phyloP scores from a whole-genome alignment of 75 land plant species.

The Chamaecyparis obtusa region DNA sequence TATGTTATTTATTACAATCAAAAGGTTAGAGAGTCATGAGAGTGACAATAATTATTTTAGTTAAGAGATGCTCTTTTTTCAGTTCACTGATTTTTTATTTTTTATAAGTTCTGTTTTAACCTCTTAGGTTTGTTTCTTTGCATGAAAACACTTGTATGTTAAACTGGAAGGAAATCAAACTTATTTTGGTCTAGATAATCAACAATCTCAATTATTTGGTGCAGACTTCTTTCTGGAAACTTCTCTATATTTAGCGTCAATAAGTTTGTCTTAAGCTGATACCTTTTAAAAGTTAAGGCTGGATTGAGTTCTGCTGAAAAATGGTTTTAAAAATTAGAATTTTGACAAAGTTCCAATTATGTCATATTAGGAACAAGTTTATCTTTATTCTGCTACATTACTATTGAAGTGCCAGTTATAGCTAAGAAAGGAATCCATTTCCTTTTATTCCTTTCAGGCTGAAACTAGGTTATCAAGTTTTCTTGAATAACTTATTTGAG shows the following conservation, averaged over 20 bases:
- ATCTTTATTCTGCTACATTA: background rate
- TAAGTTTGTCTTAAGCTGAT: background rate
- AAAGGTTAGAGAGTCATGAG: background rate
- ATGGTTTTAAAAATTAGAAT: background rate
- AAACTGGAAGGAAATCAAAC: conserved; percentile 2
- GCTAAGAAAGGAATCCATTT: background rate
- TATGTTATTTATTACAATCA: background rate
- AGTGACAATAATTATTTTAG: background rate
- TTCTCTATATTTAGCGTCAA: background rate
- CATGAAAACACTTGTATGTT: background rate
- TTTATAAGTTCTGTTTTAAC: background rate
- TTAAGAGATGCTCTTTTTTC: background rate
- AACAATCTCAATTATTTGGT: background rate
- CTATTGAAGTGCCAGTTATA: background rate
- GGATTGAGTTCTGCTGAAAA: background rate
- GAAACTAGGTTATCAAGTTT: background rate
- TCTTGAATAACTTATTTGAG: background rate
- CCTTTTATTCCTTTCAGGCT: background rate
- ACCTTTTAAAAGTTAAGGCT: background rate
- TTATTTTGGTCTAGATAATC: background rate
- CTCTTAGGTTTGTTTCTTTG: background rate
- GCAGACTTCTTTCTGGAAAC: background rate
- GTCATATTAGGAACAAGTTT: background rate
- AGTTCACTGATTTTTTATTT: background rate
- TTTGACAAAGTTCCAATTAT: background rate